phyloP scores from a whole-genome alignment of 1,284 basidiomycete species.

The Ustilago loliicola region DNA sequence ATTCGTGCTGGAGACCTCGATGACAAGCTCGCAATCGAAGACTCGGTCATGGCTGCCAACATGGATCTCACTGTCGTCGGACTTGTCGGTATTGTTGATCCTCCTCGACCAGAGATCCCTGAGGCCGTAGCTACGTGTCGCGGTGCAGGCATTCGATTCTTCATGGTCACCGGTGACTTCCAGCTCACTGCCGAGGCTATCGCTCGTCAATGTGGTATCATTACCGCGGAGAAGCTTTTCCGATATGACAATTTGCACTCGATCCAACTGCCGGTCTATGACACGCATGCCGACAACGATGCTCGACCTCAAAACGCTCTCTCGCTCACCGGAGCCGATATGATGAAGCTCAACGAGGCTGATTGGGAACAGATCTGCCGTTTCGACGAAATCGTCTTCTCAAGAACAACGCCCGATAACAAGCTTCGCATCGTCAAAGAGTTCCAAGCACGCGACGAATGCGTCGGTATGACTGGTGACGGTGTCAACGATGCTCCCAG shows the following conservation, averaged over 20 bases:
- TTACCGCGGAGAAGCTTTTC: conserved; percentile 71
- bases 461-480: conserved; percentile 77
- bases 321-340: conserved; percentile 28
- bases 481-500: conserved; percentile 79
- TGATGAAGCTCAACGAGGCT: conserved; percentile 33
- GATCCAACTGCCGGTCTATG: conserved; percentile 22
- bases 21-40: conserved; percentile 70
- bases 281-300: conserved; percentile 51
- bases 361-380: conserved; percentile 74
- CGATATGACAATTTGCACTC: conserved; percentile 71
- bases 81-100: conserved; percentile 78
- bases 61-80: conserved; percentile 76
- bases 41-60: conserved; percentile 64
- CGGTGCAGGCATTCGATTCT: conserved; percentile 77
- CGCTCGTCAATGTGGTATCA: conserved; percentile 76
- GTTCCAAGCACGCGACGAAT: conserved; percentile 75
- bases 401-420: conserved; percentile 78
- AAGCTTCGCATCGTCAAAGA: conserved; percentile 79
- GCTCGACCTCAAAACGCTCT: conserved; percentile 30
- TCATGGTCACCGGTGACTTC: conserved; percentile 80
- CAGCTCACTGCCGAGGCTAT: conserved; percentile 76
- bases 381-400: conserved; percentile 80
- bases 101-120: conserved; percentile 76
- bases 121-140: conserved; percentile 75
- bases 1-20: conserved; percentile 62